Base-by-base conservation (phyloP, 1,284 basidiomycete genomes). In the Ceratorhiza oryzae-sativae region DNA sequence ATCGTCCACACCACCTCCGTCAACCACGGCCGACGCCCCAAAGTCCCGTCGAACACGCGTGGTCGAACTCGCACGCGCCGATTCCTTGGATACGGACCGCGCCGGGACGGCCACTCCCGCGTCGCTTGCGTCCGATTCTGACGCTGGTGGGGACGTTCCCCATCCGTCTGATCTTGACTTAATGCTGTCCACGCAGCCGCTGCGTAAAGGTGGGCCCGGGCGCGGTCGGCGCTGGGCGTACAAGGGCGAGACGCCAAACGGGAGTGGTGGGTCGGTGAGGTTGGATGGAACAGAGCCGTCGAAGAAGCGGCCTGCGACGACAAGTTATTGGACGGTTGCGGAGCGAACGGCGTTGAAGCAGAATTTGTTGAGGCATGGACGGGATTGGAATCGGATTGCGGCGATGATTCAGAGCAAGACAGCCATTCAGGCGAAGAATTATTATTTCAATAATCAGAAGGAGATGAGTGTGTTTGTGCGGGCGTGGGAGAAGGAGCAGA, bases 391-490 rank as follows among this genome's bases (percentile, higher is more conserved):
- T 74, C 84, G 86, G 18, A 91, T 95, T 58, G 88, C 93, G 0
- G 85, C 88, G 3, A 86, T 86, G 6, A 86, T 95, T 81, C 87
- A 87, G 8, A 89, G 87, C 77, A 95, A 95, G 88, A 93, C 91
- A 9, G 87, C 88, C 2, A 84, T 88, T 8, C 93, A 95, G 83
- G 90, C 92, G 59, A 84, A 84, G 73, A 89, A 90, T 77, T 93
- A 85, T 79, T 90, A 88, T 77, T 84, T 83, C 73, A 79, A 80
- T 60, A 84, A 89, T 74, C 75, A 79, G 32, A 81, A 79, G 48
- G 83, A 83, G 65, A 79, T 87, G 73, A 79, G 83, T 65, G 78
- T 88, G 10, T 82, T 80, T 55, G 79, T 78, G 48, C 80, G 84
- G n/a, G 81, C 80, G 5, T 68, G 65, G 65, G 72, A 68, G 58